A percentile compares a stretch with the other conserved stretches of the same genome.
Evolutionary conservation across 805 yeast species (phyloP).

Genomic region (Nakazawaea peltata): DNA sequence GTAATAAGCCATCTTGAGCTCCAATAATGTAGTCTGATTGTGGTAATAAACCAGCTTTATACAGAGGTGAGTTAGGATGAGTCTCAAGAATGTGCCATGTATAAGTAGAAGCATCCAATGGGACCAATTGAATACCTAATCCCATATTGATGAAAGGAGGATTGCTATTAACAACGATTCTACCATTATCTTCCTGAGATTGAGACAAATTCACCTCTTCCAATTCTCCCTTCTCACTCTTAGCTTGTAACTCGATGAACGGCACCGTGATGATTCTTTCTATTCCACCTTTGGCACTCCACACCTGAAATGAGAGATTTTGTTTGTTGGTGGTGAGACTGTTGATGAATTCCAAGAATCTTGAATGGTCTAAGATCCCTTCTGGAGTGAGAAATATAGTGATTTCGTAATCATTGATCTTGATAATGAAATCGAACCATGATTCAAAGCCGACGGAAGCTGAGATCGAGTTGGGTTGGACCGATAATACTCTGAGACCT

Average conservation of each 20-base stretch:
- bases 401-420: conserved; percentile 65
- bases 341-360: conserved; percentile 10
- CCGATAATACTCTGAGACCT: conserved; percentile 55
- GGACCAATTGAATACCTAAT: conserved; percentile 67
- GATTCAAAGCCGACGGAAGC: conserved; percentile 57
- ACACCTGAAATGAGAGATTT: conserved; percentile 49
- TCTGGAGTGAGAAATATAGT: conserved; percentile 14
- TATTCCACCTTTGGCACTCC: conserved; percentile 84
- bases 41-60: conserved; percentile 72
- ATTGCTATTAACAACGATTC: conserved; percentile 19
- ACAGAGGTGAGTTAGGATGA: conserved; percentile 73
- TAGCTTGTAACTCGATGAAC: not conserved
- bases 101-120: conserved; percentile 64
- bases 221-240: conserved; percentile 11
- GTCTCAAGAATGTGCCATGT: conserved; percentile 83
- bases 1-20: conserved; percentile 75
- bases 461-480: conserved; percentile 38
- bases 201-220: conserved; percentile 21
- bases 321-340: conserved; percentile 11
- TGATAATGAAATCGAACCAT: conserved; percentile 83
- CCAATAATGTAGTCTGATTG: conserved; percentile 86
- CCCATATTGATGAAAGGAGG: conserved; percentile 46
- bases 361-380: conserved; percentile 8
- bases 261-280: conserved; percentile 32
- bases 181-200: conserved; percentile 8